These are phyloP conservation scores for Aquilaria malaccensis DNA, from an alignment of 345 rosid species.

Conservation along the genomic window DNA sequence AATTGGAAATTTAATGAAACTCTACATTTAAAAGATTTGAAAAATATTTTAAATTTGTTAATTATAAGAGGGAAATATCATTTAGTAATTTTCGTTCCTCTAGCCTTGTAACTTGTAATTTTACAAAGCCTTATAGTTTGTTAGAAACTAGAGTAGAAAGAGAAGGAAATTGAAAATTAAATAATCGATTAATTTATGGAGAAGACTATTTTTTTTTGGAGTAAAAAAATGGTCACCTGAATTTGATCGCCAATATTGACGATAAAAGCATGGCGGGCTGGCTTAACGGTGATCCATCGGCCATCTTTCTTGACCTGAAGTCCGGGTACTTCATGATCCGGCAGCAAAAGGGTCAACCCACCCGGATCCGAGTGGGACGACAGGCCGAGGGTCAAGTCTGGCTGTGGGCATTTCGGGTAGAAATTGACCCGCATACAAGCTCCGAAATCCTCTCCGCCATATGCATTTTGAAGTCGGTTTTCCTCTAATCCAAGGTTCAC, in stretches of 20 bases:
- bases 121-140: too few species aligned
- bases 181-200: too few species aligned
- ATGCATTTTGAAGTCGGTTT: constrained; percentile 48
- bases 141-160: too few species aligned
- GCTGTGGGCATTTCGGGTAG: constrained; percentile 93
- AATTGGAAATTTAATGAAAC: too few species aligned
- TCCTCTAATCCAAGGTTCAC: constrained; percentile 52
- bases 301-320: constrained; percentile 66
- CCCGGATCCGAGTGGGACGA: constrained; percentile 96
- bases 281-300: constrained; percentile 84
- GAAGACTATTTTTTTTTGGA: too few species aligned
- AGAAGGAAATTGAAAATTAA: too few species aligned
- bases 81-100: too few species aligned
- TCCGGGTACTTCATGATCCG: constrained; percentile 66
- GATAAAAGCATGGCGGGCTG: constrained; percentile 70
- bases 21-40: too few species aligned
- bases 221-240: constrained; percentile 39
- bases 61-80: too few species aligned
- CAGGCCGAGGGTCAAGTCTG: constrained; percentile 74
- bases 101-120: too few species aligned
- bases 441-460: constrained; percentile 68
- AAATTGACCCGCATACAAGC: constrained; percentile 80
- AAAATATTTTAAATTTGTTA: too few species aligned
- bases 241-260: constrained; percentile 93
- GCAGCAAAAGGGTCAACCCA: constrained; percentile 75